phyloP scores from a whole-genome alignment of 192 early-diverging fungal species.

The Phlyctochytrium arcticum region DNA sequence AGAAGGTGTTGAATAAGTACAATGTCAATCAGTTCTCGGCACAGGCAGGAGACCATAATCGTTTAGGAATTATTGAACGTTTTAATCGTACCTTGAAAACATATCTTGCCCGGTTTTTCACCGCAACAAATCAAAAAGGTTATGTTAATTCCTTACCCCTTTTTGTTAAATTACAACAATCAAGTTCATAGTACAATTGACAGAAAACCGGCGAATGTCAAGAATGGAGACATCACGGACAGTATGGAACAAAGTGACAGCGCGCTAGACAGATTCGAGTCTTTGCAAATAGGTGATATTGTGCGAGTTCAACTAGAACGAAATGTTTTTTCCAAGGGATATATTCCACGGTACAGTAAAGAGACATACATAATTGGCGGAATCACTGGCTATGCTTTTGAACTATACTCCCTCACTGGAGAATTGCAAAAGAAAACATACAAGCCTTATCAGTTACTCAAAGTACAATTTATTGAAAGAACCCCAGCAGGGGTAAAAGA shows the following conservation, averaged over 20 bases:
- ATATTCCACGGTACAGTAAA: not conserved
- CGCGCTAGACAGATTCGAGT: not conserved
- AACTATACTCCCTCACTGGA: not conserved
- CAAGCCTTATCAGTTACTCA: constrained; percentile 1
- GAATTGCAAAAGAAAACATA: not conserved
- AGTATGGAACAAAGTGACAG: not conserved
- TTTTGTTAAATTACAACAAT: no score
- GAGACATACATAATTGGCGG: not conserved
- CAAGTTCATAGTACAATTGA: no score
- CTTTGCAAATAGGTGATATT: not conserved
- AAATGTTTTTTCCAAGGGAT: not conserved
- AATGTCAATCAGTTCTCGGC: not conserved
- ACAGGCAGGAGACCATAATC: no score
- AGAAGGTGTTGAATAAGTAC: not conserved
- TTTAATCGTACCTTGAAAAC: constrained; percentile 8
- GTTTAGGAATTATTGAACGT: not conserved
- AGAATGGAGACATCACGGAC: not conserved
- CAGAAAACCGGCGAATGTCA: not conserved
- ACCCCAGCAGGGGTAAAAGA: not conserved
- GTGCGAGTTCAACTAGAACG: not conserved
- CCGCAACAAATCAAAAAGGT: no score
- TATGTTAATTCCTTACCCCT: no score
- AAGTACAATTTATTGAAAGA: not conserved
- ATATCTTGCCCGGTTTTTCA: not conserved
- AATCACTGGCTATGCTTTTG: not conserved